These are phyloP conservation scores for Striga hermonthica DNA, from an alignment of 305 asterid species.

Conservation along the genomic window DNA sequence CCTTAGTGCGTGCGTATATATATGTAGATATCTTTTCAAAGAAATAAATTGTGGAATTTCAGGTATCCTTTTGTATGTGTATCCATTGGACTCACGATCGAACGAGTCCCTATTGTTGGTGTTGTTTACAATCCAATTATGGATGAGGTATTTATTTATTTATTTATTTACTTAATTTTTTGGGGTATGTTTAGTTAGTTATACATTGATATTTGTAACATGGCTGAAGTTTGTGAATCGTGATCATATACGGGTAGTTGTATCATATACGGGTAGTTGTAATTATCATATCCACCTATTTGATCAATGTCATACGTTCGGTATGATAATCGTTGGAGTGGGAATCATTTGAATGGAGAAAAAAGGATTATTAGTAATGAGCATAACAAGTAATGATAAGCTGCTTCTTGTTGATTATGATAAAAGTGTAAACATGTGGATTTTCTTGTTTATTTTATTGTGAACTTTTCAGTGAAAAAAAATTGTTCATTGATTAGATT, in stretches of 20 bases:
- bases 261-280: background rate
- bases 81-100: constrained; percentile 72
- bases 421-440: background rate
- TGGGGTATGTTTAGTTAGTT: too few species aligned
- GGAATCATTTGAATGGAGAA: too few species aligned
- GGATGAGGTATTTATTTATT: constrained; percentile 67
- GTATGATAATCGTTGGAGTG: too few species aligned
- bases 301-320: too few species aligned
- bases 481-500: constrained; percentile 12
- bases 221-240: too few species aligned
- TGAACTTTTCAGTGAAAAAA: background rate
- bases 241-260: too few species aligned
- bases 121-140: constrained; percentile 75
- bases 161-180: too few species aligned
- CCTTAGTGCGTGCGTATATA: constrained; percentile 8
- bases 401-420: background rate
- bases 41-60: constrained; percentile 18
- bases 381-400: background rate
- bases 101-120: constrained; percentile 58
- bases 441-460: background rate
- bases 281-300: too few species aligned
- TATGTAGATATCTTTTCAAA: too few species aligned
- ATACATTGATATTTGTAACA: too few species aligned
- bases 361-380: background rate
- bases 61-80: constrained; percentile 77